Evolutionary conservation across 805 yeast genomes (phyloP).

Genomic region (Komagataella kurtzmanii): DNA sequence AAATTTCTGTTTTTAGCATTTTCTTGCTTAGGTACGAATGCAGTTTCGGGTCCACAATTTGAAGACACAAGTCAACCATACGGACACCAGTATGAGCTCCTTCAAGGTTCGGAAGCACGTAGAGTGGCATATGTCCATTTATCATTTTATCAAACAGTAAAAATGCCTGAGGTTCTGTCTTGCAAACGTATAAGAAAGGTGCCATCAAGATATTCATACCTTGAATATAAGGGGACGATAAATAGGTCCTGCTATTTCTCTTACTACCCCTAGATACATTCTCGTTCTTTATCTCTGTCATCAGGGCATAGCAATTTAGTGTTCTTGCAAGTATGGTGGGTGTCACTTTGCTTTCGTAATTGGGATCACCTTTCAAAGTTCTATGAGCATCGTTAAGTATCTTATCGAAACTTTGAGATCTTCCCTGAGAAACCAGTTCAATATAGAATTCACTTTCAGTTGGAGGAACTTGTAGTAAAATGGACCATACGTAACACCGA

Average conservation of each 20-base stretch:
- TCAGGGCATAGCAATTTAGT: constrained; percentile 58
- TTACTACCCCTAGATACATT: neutral
- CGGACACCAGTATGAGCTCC: constrained; percentile 73
- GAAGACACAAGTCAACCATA: constrained; percentile 61
- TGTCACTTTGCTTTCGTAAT: constrained; percentile 51
- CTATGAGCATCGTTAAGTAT: constrained; percentile 79
- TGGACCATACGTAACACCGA: constrained; percentile 71
- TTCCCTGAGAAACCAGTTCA: constrained; percentile 38
- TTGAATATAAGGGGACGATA: constrained; percentile 58
- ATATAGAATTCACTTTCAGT: constrained; percentile 35
- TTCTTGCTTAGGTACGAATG: constrained; percentile 45
- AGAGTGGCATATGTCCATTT: constrained; percentile 57
- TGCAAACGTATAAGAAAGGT: constrained; percentile 63
- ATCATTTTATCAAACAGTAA: constrained; percentile 53
- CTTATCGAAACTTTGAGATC: constrained; percentile 48
- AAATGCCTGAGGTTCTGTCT: constrained; percentile 80
- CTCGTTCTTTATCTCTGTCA: constrained; percentile 7
- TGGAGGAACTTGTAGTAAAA: constrained; percentile 52
- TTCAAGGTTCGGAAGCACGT: constrained; percentile 59
- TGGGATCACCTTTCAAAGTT: constrained; percentile 63
- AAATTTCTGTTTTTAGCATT: constrained; percentile 69
- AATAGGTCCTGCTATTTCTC: neutral
- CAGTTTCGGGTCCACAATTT: constrained; percentile 61
- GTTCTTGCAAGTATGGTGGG: constrained; percentile 58
- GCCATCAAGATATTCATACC: constrained; percentile 85